Base-by-base conservation (phyloP, 2,329 filamentous ascomycete genomes). In the Pezicula carpinea region DNA sequence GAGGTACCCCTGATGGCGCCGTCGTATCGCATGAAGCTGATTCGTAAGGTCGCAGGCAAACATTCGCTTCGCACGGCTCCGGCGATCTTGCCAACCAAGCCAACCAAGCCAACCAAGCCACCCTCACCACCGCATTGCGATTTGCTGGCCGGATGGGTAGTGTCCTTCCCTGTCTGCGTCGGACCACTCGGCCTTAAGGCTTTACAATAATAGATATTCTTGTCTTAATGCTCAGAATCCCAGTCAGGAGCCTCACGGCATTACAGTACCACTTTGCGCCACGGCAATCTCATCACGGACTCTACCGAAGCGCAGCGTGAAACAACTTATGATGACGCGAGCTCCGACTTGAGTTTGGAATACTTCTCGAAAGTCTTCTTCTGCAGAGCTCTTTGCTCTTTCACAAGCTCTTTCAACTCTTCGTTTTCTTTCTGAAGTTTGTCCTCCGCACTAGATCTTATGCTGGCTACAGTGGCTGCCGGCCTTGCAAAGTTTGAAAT, bases 341-440 rank as follows among this genome's bases (percentile, higher is more conserved):
- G 44, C 19, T 50, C 50, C 39, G 54, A 51, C 48, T 59, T 61
- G 19, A 61, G 52, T 42, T 58, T 52, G 33, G 53, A 54, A 49
- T 62, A 61, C 43, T 61, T 62, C 15, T 58, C 55, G 48, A 56
- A 59, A 17, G 65, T 69, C 56, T 65, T 67, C 50, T 69, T 70
- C 53, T 73, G 68, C 19, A 73, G 59, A 6, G 62, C 62, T 13
- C 64, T 65, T 51, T 72, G 69, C 50, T 70, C 71, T 44, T 69
- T 66, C 41, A 75, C 65, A 51, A 75, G 67, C 39, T 69, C 63
- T 60, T 69, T 68, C 11, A 75, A 61, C 50, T 71, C 68, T 34
- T 70, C 64, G 46, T 73, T 71, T 50, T 74, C 71, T 46, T 64
- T 68, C 41, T 46, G 50, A 22, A 64, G 53, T 38, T 58, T 55